Conservation (phyloP, 176 grass and related monocot species). For the Alopecurus myosuroides region DNA sequence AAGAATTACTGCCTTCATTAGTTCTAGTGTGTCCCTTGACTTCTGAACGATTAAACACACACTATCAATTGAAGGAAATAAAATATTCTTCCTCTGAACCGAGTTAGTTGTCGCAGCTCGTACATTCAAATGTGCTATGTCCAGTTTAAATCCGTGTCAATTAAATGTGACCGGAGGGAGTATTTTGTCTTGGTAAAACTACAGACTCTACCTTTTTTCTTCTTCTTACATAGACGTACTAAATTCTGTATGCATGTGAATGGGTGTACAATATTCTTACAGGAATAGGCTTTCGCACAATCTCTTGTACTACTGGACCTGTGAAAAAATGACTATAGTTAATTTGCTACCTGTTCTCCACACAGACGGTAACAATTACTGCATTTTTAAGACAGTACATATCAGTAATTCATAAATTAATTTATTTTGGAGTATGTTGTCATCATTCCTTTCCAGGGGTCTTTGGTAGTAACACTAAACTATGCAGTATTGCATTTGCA, state of each 20-base stretch:
- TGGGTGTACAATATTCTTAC: background rate
- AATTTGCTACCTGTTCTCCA: background rate
- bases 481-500: background rate
- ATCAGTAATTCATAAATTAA: background rate
- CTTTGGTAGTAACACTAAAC: background rate
- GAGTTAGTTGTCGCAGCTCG: too few species aligned
- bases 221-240: too few species aligned
- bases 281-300: too few species aligned
- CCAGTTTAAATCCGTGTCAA: too few species aligned
- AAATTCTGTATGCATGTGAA: background rate
- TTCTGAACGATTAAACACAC: background rate
- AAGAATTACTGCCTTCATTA: background rate
- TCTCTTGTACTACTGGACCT: too few species aligned
- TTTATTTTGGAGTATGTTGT: background rate
- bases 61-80: background rate
- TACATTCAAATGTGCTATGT: too few species aligned
- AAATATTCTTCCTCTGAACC: too few species aligned
- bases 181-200: too few species aligned
- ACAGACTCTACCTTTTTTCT: too few species aligned
- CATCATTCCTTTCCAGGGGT: background rate
- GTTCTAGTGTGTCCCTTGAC: background rate
- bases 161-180: too few species aligned
- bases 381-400: background rate
- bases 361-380: background rate
- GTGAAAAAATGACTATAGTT: too few species aligned